Evolutionary conservation across 495 filamentous ascomycete genomes (phyloP).

Genomic region (Aspergillus carlsbadensis): DNA sequence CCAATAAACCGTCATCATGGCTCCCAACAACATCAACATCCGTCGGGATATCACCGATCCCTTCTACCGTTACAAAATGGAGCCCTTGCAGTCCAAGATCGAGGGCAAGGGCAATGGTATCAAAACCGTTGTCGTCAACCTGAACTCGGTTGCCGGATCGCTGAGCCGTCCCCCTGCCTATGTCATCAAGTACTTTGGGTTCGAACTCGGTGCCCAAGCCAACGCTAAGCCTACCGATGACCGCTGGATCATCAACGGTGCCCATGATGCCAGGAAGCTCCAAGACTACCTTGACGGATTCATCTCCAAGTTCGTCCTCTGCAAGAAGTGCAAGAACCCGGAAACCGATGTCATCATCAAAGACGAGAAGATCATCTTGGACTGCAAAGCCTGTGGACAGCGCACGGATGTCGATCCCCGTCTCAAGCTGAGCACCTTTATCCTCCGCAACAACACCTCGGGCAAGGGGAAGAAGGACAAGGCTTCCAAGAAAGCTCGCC

Average conservation of each 20-base stretch:
- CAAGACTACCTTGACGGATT: conserved; percentile 98
- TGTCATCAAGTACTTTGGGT: conserved; percentile 99
- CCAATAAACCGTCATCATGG: conserved; percentile 62
- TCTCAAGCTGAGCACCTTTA: conserved; percentile 95
- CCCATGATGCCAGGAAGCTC: conserved; percentile 91
- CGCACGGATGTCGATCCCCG: conserved; percentile 86
- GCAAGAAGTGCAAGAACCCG: conserved; percentile 99
- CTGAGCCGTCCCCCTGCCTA: conserved; percentile 90
- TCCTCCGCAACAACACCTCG: conserved; percentile 86
- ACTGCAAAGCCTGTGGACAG: conserved; percentile 98
- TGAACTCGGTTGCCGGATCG: conserved; percentile 90
- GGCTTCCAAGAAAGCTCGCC: conserved; percentile 78
- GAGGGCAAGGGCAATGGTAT: conserved; percentile 98
- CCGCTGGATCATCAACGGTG: conserved; percentile 99
- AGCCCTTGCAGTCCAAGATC: conserved; percentile 95
- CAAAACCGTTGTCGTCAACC: conserved; percentile 94
- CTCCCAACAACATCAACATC: conserved; percentile 79
- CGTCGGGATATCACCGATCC: conserved; percentile 96
- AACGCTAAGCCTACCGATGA: conserved; percentile 96
- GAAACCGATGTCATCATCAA: conserved; percentile 95
- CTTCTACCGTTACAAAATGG: conserved; percentile 99
- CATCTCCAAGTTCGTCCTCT: conserved; percentile 96
- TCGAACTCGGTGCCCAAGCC: conserved; percentile 97
- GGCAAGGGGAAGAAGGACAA: conserved; percentile 93
- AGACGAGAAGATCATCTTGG: conserved; percentile 82